Percentiles rank a stretch among this genome's conserved stretches.
These are phyloP conservation scores for Colletotrichum sp. DNA, from an alignment of 2,329 filamentous ascomycete species.

Conservation along the genomic window DNA sequence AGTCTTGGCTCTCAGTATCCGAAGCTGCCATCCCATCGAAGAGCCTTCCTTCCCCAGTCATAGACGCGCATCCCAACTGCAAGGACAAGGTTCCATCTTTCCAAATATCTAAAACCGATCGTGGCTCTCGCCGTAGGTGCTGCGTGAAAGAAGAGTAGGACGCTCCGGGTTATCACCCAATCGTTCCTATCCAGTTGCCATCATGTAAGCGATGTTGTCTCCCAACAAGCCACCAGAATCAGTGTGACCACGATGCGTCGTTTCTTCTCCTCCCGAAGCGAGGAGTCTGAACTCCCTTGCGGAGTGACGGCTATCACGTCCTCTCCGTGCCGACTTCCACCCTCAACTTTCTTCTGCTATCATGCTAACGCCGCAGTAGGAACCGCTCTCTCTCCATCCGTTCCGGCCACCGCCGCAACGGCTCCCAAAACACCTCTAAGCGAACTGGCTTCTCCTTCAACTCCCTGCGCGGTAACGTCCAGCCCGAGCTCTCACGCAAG, in stretches of 20 bases:
- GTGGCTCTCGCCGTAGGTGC: background rate
- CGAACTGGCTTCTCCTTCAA: conserved; percentile 73
- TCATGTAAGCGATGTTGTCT: conserved; percentile 9
- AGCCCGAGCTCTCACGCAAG: conserved; percentile 87
- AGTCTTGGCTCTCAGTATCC: background rate
- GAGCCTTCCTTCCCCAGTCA: background rate
- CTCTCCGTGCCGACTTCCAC: background rate
- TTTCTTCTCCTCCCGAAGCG: conserved; percentile 9
- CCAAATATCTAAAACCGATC: background rate
- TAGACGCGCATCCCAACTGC: background rate
- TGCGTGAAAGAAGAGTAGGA: background rate
- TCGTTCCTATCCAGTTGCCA: background rate
- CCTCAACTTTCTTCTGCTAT: background rate
- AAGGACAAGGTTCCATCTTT: background rate
- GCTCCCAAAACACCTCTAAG: conserved; percentile 39
- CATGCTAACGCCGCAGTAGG: conserved; percentile 45
- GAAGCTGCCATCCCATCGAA: background rate
- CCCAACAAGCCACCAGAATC: background rate
- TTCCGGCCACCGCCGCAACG: conserved; percentile 60
- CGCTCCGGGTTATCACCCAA: background rate
- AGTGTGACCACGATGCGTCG: background rate
- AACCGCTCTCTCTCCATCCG: conserved; percentile 78
- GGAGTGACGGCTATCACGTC: background rate
- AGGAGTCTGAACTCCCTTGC: background rate
- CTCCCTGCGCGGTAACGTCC: conserved; percentile 82